Conservation (phyloP, 805 yeast species). For the Monosporozyma solicola region DNA sequence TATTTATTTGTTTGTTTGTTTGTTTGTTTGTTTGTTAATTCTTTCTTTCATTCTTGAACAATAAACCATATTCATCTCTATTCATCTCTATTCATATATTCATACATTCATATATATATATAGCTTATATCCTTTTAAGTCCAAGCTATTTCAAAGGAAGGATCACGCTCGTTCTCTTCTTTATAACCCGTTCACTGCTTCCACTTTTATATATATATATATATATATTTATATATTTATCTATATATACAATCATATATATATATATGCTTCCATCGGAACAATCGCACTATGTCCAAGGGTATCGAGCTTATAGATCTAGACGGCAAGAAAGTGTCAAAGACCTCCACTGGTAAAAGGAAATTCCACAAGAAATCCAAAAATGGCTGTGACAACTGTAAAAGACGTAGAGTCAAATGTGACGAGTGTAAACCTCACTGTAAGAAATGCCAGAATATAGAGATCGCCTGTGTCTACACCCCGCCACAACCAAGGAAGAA, state of each 20-base stretch:
- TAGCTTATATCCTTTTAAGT: too few species aligned
- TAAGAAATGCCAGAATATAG: constrained; percentile 68
- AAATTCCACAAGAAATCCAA: constrained; percentile 85
- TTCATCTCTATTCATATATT: too few species aligned
- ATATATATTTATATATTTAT: too few species aligned
- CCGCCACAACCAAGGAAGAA: neutral
- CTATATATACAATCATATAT: neutral
- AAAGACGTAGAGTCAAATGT: constrained; percentile 83
- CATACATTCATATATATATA: too few species aligned
- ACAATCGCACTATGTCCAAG: neutral
- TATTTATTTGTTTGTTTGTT: too few species aligned
- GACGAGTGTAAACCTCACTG: constrained; percentile 81
- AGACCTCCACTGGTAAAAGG: constrained; percentile 57
- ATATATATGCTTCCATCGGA: neutral
- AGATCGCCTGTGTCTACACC: constrained; percentile 62
- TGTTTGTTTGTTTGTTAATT: too few species aligned
- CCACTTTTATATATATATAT: too few species aligned
- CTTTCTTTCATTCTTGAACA: too few species aligned
- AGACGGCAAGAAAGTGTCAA: constrained; percentile 34
- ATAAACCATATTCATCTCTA: too few species aligned
- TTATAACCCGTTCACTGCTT: too few species aligned
- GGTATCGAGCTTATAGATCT: constrained; percentile 28
- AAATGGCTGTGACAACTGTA: constrained; percentile 84
- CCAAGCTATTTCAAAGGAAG: too few species aligned
- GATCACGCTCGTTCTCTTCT: too few species aligned